These are phyloP conservation scores for Phaseolus lunatus DNA, from an alignment of 306 rosid species.

Conservation along the genomic window DNA sequence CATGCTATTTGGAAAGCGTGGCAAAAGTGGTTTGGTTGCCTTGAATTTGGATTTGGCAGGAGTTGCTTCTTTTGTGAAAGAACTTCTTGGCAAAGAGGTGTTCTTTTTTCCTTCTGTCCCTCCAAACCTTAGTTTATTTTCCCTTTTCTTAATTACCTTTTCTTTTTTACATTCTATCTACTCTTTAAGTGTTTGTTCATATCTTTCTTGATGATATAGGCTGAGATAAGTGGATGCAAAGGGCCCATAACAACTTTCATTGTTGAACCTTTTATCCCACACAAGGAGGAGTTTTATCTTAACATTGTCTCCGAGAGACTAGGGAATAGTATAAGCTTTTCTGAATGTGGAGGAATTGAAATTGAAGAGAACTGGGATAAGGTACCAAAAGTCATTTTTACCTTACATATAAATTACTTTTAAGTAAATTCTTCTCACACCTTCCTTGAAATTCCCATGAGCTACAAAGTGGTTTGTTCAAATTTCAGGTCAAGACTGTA, in stretches of 20 bases:
- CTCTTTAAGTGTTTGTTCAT: conserved; percentile 25
- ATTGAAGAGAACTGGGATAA: conserved; percentile 99
- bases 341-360: conserved; percentile 97
- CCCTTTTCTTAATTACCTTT: background rate
- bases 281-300: conserved; percentile 87
- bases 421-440: conserved; percentile 10
- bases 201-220: conserved; percentile 51
- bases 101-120: conserved; percentile 15
- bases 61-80: conserved; percentile 81
- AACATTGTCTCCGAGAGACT: conserved; percentile 89
- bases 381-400: conserved; percentile 49
- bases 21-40: conserved; percentile 97
- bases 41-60: conserved; percentile 82
- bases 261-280: conserved; percentile 93
- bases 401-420: background rate
- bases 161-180: background rate
- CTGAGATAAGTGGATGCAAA: conserved; percentile 89
- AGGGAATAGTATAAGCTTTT: conserved; percentile 86
- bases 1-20: conserved; percentile 99
- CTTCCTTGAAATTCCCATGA: background rate
- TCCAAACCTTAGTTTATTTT: conserved; percentile 4
- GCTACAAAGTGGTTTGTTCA: conserved; percentile 29
- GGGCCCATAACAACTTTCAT: conserved; percentile 98
- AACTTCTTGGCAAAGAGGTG: conserved; percentile 94
- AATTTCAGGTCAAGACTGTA: conserved; percentile 80